Percentiles rank a stretch among this genome's conserved stretches.
These are phyloP conservation scores for Argentina anserina DNA, from an alignment of 306 rosid species.

Conservation along the genomic window DNA sequence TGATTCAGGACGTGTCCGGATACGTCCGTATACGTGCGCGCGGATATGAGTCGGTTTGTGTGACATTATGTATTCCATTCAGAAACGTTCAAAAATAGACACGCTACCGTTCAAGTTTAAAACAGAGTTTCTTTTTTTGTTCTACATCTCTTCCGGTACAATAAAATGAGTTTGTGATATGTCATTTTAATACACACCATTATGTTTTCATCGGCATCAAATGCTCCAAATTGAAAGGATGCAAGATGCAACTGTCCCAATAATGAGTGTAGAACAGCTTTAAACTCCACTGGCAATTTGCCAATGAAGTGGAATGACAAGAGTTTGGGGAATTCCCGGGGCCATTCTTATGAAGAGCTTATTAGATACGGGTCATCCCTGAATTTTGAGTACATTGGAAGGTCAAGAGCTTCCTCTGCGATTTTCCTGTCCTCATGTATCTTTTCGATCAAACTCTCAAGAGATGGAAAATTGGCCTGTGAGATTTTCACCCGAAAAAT, in stretches of 20 bases:
- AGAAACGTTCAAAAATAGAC: too few relatives aligned
- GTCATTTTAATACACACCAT: neutral
- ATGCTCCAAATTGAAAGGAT: neutral
- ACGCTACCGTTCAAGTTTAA: too few relatives aligned
- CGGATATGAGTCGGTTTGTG: too few relatives aligned
- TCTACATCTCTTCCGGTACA: too few relatives aligned
- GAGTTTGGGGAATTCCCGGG: neutral
- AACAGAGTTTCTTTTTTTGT: too few relatives aligned
- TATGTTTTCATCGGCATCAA: neutral
- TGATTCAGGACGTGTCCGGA: too few relatives aligned
- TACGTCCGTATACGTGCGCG: too few relatives aligned
- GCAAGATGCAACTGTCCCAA: neutral
- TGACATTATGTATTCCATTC: too few relatives aligned
- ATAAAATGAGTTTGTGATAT: neutral
- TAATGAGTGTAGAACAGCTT: neutral
- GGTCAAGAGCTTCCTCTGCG: constrained; percentile 84
- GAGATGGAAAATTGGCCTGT: constrained; percentile 79
- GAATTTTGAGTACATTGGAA: constrained; percentile 67
- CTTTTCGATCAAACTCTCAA: constrained; percentile 68
- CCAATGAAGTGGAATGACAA: neutral
- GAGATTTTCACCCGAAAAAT: constrained; percentile 16
- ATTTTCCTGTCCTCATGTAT: constrained; percentile 70
- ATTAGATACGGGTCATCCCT: constrained; percentile 55
- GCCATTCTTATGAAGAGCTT: constrained; percentile 16
- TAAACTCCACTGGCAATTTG: neutral